Base-by-base conservation (phyloP, 176 grass and related monocot species). In the Avena sativa region DNA sequence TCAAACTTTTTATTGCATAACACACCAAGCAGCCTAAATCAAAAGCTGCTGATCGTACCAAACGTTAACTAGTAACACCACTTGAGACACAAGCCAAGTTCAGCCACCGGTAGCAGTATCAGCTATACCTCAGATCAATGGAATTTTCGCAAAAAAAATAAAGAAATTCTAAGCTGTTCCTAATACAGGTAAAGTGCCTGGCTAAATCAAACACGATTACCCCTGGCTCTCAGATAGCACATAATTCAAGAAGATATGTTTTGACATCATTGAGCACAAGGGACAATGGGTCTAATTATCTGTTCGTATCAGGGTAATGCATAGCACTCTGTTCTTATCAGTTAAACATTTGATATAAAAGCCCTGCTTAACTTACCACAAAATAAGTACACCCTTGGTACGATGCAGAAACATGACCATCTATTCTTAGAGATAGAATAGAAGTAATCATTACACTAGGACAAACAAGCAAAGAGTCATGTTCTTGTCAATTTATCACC, bases 381-480 rank as follows among this genome's bases (percentile, higher is more conserved):
- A 43, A 43, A 43, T 43, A 43, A 43, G 40, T 43, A 43, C 40
- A 43, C 40, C 40, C 40, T 43, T 43, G 40, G 40, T 43, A 43
- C 40, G 40, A 43, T 43, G 40, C 40, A 43, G 40, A 43, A 43
- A 5, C 6, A 6, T 5, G 40, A 43, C 40, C 40, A 6, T 43
- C 40, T 12, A 73, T 73, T 73, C 20, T 73, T 20, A 43, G n/a
- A 48, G 70, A 48, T 72, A 47, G 68, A 32, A 69, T 69, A 40
- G 66, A 44, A 73, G 40, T 73, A 23, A 73, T 73, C 40, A 47
- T 21, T 62, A 46, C 68, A 44, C 68, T 71, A 46, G 70, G 70
- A 13, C 26, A 34, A 66, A 66, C 63, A 66, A 66, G 63, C 28
- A 65, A 48, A 21, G 38, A 73, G 44, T 49, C 20, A 47, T 46